Evolutionary conservation across 768 basidiomycete genomes (phyloP).

Genomic region (Sporobolomyces roseus): DNA sequence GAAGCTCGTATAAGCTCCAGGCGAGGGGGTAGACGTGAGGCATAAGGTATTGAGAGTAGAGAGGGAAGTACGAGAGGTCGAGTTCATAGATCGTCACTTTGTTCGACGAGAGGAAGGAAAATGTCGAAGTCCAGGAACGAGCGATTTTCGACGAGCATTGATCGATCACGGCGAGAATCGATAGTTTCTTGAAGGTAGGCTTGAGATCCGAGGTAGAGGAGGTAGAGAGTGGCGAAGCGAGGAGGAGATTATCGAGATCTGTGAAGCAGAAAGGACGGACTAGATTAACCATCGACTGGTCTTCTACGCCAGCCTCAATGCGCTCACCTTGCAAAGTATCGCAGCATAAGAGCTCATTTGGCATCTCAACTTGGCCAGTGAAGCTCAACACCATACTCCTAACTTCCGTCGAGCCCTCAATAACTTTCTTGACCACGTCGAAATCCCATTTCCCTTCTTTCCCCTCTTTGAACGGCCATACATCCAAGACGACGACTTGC

Average conservation of each 20-base stretch:
- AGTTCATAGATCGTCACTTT: not conserved
- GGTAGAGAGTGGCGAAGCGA: not conserved
- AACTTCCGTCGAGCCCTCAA: not conserved
- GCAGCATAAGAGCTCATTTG: not conserved
- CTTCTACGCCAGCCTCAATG: not conserved
- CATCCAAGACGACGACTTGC: not conserved
- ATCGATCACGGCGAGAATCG: not conserved
- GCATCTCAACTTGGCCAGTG: not conserved
- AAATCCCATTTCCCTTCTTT: slow-evolving; percentile 6
- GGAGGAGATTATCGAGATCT: not conserved
- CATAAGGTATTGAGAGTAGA: not conserved
- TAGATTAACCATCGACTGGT: not conserved
- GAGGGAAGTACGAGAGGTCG: not conserved
- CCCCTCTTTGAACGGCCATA: slow-evolving; percentile 1
- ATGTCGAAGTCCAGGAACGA: not conserved
- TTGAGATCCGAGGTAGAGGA: not conserved
- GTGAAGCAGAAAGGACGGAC: not conserved
- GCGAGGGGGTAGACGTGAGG: slow-evolving; percentile 1
- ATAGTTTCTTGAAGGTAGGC: not conserved
- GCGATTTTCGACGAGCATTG: not conserved
- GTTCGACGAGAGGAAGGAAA: not conserved
- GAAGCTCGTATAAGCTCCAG: too few relatives aligned
- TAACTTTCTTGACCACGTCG: not conserved
- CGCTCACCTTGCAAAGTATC: not conserved
- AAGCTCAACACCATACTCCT: not conserved